Evolutionary conservation across 371 early-diverging fungal genomes (phyloP).

Genomic region (Nematocida sp.): DNA sequence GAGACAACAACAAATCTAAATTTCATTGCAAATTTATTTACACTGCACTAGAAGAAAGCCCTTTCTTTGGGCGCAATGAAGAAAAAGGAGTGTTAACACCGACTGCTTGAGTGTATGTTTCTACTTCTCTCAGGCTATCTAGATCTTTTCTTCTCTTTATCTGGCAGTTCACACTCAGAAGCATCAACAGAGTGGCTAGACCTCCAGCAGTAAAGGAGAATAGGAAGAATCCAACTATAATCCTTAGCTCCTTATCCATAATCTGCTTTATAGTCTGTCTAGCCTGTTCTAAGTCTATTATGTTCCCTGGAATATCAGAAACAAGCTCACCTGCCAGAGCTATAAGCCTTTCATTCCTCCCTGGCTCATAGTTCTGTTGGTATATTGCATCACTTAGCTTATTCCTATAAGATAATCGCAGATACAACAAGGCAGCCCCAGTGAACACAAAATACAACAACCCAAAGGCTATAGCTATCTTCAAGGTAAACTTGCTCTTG

Average conservation of each 20-base stretch:
- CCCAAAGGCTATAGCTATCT: constrained; percentile 21
- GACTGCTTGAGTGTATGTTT: constrained; percentile 14
- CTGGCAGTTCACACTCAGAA: constrained; percentile 30
- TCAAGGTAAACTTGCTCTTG: constrained; percentile 50
- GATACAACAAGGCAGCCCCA: neutral
- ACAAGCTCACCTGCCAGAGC: neutral
- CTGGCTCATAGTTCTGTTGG: neutral
- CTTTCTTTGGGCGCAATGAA: neutral
- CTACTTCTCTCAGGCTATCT: neutral
- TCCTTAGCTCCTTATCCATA: constrained; percentile 5
- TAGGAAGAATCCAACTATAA: neutral
- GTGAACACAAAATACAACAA: constrained; percentile 20
- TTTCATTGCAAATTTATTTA: neutral
- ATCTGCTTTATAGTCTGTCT: neutral
- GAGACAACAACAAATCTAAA: neutral
- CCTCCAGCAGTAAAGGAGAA: constrained; percentile 5
- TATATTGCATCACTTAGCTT: neutral
- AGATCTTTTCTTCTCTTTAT: constrained; percentile 9
- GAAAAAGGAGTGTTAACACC: neutral
- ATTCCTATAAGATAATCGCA: neutral
- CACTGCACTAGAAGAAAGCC: neutral
- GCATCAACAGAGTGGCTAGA: constrained; percentile 20
- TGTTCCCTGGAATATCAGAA: neutral
- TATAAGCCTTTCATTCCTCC: neutral
- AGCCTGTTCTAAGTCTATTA: neutral